These are phyloP conservation scores for Colletotrichum falcatum DNA, from an alignment of 2,329 filamentous ascomycete genomes.

Conservation along the genomic window DNA sequence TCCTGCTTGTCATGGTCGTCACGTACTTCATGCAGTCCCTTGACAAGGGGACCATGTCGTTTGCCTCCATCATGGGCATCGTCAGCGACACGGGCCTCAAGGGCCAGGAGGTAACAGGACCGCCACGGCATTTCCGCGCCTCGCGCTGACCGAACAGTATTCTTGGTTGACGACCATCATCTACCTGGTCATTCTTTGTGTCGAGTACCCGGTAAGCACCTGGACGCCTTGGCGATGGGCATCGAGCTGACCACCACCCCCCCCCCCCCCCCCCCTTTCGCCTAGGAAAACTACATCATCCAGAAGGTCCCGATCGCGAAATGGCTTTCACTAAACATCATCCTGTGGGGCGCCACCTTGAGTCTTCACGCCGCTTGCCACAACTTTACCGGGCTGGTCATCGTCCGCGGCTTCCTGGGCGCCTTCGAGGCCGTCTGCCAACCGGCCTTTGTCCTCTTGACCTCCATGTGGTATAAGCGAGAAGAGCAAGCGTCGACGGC, in stretches of 20 bases:
- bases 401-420: slow-evolving; percentile 57
- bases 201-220: slow-evolving; percentile 54
- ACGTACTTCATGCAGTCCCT: slow-evolving; percentile 60
- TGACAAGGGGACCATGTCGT: slow-evolving; percentile 47
- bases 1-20: slow-evolving; percentile 63
- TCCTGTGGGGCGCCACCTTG: slow-evolving; percentile 57
- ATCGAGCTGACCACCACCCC: neutral
- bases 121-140: neutral
- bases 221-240: neutral
- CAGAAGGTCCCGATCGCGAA: slow-evolving; percentile 55
- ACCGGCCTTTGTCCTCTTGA: slow-evolving; percentile 59
- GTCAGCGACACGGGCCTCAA: slow-evolving; percentile 48
- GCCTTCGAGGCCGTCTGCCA: slow-evolving; percentile 60
- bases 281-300: slow-evolving; percentile 45
- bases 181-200: slow-evolving; percentile 57
- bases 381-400: slow-evolving; percentile 55
- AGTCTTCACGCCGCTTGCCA: slow-evolving; percentile 50
- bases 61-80: slow-evolving; percentile 47
- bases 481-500: slow-evolving; percentile 51
- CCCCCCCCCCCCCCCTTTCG: slow-evolving; percentile 8
- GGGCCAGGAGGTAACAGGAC: slow-evolving; percentile 45
- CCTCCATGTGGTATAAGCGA: slow-evolving; percentile 48
- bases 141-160: slow-evolving; percentile 46
- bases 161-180: slow-evolving; percentile 52
- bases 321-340: slow-evolving; percentile 53